These are phyloP conservation scores for Nepenthes mirabilis DNA, from an alignment of 148 eudicot species.

Conservation along the genomic window DNA sequence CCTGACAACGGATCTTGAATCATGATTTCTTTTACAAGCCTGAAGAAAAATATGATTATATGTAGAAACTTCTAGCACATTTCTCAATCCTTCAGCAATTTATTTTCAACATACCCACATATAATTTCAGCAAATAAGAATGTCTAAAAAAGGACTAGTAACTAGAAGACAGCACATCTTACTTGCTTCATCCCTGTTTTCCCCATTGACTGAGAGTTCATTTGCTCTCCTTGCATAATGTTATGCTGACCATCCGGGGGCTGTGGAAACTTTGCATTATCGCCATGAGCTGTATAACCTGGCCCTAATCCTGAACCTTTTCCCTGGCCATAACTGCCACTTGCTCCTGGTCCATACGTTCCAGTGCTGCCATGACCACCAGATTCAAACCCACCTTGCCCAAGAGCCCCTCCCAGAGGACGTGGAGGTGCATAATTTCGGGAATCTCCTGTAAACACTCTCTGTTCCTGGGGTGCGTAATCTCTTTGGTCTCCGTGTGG, in stretches of 20 bases:
- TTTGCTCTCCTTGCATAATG: constrained; percentile 19
- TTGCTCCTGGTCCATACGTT: constrained; percentile 11
- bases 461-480: background rate
- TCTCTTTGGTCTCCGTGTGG: constrained; percentile 1
- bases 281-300: constrained; percentile 19
- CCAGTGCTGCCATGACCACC: constrained; percentile 21
- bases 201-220: constrained; percentile 17
- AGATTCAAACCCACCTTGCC: constrained; percentile 25
- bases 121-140: background rate
- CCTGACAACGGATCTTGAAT: too few species aligned
- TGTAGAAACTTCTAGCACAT: too few species aligned
- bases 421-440: constrained; percentile 14
- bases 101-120: too few species aligned
- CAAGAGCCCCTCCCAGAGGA: constrained; percentile 24
- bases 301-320: constrained; percentile 8
- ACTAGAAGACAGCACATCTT: constrained; percentile 13
- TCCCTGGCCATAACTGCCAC: constrained; percentile 8
- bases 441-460: constrained; percentile 5
- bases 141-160: background rate
- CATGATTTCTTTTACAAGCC: too few species aligned
- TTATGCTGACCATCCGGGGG: constrained; percentile 16
- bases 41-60: too few species aligned
- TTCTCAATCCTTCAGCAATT: too few species aligned
- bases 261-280: constrained; percentile 16
- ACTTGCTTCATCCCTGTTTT: constrained; percentile 31